Conservation (phyloP, 768 basidiomycete genomes). For the Podaxis sp. region DNA sequence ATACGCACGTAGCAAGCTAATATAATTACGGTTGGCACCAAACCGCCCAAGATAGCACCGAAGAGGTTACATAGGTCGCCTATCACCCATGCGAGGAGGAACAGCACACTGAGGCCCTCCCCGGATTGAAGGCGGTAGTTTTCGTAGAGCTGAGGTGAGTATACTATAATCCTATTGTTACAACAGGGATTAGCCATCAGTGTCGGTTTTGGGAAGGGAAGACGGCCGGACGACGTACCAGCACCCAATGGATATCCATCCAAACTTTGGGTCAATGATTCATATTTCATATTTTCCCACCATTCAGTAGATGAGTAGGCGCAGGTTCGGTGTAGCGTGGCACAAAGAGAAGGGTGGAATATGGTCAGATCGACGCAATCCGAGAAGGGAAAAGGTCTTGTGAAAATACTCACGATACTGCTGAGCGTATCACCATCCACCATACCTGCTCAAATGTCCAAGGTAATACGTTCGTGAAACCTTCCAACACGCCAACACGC, state of each 20-base stretch:
- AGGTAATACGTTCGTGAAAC: not conserved
- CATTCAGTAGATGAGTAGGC: not conserved
- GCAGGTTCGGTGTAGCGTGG: not conserved
- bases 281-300: not conserved
- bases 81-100: slow-evolving; percentile 76
- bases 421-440: slow-evolving; percentile 1
- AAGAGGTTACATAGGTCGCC: slow-evolving; percentile 75
- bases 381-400: not conserved
- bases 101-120: slow-evolving; percentile 82
- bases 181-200: not conserved
- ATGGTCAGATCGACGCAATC: not conserved
- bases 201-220: not conserved
- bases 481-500: not conserved
- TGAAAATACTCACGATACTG: slow-evolving; percentile 3
- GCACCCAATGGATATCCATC: slow-evolving; percentile 86
- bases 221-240: slow-evolving; percentile 42
- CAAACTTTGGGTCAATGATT: slow-evolving; percentile 45
- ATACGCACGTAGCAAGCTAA: slow-evolving; percentile 77
- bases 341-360: not conserved
- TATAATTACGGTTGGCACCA: slow-evolving; percentile 87
- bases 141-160: slow-evolving; percentile 84
- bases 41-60: slow-evolving; percentile 66
- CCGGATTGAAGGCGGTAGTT: slow-evolving; percentile 86
- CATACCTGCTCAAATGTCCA: not conserved
- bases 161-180: slow-evolving; percentile 74